Conservation (phyloP, 192 early-diverging fungal species). For the Backusella morwellensis region DNA sequence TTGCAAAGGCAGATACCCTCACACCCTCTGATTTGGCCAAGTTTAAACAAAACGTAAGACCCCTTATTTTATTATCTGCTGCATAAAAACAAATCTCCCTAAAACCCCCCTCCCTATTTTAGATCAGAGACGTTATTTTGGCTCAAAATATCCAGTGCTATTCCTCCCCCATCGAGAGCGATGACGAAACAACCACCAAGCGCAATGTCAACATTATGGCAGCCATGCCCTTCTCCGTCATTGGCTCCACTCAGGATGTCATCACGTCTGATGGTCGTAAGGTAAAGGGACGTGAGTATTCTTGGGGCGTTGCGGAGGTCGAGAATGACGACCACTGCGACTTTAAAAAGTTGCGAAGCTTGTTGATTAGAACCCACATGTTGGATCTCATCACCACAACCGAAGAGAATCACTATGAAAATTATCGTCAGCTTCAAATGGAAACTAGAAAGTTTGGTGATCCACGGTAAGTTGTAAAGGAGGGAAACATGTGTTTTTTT, state of each 20-base stretch:
- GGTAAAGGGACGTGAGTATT: constrained; percentile 89
- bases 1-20: constrained; percentile 92
- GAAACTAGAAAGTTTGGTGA: constrained; percentile 86
- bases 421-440: constrained; percentile 86
- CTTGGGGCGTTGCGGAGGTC: constrained; percentile 95
- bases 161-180: constrained; percentile 75
- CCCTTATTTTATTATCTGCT: constrained; percentile 15
- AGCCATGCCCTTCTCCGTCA: constrained; percentile 94
- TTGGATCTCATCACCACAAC: constrained; percentile 92
- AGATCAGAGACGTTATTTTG: constrained; percentile 77
- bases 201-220: constrained; percentile 84
- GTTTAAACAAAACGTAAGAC: constrained; percentile 79
- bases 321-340: constrained; percentile 97
- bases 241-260: constrained; percentile 88
- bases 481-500: background rate
- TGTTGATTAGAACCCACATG: constrained; percentile 93
- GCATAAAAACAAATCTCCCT: constrained; percentile 3
- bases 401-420: constrained; percentile 97
- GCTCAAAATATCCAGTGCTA: constrained; percentile 86
- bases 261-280: constrained; percentile 81
- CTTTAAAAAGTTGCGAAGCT: constrained; percentile 90
- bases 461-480: constrained; percentile 56
- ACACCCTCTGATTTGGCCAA: constrained; percentile 79
- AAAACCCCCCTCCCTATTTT: constrained; percentile 7
- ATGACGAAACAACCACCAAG: constrained; percentile 75